Evolutionary conservation across 116 monocot species (phyloP), one percentile per base, ranked within the genome.

Genomic region (Iris pallida): DNA sequence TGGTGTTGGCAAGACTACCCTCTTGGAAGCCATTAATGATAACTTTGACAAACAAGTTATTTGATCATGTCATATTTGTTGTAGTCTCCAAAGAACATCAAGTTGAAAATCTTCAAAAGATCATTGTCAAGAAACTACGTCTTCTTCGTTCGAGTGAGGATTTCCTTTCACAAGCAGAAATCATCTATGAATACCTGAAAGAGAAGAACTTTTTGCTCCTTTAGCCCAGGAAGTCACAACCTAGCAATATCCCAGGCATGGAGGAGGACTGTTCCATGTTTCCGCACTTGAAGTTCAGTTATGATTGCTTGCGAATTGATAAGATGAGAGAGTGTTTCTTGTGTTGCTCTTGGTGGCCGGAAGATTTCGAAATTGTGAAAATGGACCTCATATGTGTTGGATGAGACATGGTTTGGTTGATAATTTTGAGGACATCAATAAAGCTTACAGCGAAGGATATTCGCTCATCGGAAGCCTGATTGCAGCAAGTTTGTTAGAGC

Each of bases 341-440:
- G 5, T 75, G 55, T 40, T 83, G 78, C 41, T 65, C 70, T 0
- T 57, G 78, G 51, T 83, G 68, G 74, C 69, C 78, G 0, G 66
- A 83, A 51, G 66, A 78, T 41, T 55, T 52, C 3, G 16, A 43
- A 1, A 72, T 83, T 13, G 2, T 7, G 5, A 78, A 20, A 18
- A 52, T 62, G 16, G 19, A 67, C 5, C 48, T 76, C 8, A 68
- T 81, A 55, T 60, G 12, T 74, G 69, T 12, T 74, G 78, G 78
- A 18, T 87, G 20, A 83, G 80, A 8, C 63, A 73, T 40, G 82
- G 82, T 4, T 44, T 82, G 8, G 57, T 79, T 1, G 47, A 69
- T 3, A 10, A 58, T 0, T 6, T 20, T 6, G 69, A 63, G 0
- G 63, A 69, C 30, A 63, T 79, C 8, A 42, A 47, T 11, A 42